Percentiles rank a stretch among this genome's conserved stretches.
phyloP scores from a whole-genome alignment of 306 rosid species.

The Vigna reflexopilosa region DNA sequence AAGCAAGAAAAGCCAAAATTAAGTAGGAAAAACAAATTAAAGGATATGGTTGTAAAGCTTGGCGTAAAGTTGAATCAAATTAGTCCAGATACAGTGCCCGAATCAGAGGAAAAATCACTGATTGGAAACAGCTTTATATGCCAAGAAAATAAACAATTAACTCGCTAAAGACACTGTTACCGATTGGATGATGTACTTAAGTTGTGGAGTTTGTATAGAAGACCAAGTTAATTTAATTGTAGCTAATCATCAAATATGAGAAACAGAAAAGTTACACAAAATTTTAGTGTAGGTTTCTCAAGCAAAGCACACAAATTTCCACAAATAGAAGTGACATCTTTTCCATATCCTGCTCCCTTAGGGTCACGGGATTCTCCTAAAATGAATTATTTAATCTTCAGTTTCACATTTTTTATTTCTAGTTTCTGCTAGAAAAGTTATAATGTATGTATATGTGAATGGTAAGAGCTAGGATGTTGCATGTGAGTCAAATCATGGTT shows the following conservation, averaged over 20 bases:
- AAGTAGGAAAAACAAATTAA: constrained; percentile 16
- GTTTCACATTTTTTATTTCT: background rate
- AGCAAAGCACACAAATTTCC: constrained; percentile 28
- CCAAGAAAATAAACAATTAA: background rate
- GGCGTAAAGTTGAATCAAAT: constrained; percentile 58
- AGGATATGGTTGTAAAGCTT: constrained; percentile 46
- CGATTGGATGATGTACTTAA: background rate
- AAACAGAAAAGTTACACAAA: background rate
- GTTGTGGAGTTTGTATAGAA: background rate
- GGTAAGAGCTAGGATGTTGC: constrained; percentile 35
- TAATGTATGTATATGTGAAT: constrained; percentile 22
- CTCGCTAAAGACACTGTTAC: background rate
- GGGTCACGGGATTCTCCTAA: constrained; percentile 9
- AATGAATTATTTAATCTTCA: constrained; percentile 15
- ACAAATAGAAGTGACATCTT: background rate
- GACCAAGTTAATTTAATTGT: background rate
- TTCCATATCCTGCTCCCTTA: constrained; percentile 24
- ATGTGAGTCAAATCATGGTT: constrained; percentile 47
- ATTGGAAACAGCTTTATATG: constrained; percentile 41
- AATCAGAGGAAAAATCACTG: constrained; percentile 33
- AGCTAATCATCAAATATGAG: background rate
- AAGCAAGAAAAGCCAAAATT: constrained; percentile 37
- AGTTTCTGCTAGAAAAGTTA: constrained; percentile 14
- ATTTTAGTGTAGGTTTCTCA: constrained; percentile 8
- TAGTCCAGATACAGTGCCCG: constrained; percentile 44